Conservation (phyloP, 352 stramenopile species). For the Blastocystis sp. region DNA sequence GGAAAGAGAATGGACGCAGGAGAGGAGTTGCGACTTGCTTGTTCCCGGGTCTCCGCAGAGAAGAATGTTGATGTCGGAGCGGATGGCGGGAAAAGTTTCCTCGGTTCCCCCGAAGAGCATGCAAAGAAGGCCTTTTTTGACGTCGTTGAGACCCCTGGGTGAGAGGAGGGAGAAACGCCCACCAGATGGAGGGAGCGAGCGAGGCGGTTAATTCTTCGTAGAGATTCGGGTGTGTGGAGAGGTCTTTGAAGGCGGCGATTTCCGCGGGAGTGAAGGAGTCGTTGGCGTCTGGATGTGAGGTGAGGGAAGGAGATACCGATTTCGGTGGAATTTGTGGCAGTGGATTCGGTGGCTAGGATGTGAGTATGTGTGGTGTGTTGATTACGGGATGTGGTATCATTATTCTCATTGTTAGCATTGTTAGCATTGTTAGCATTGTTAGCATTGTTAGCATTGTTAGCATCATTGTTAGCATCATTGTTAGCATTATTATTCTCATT, state of each 20-base stretch:
- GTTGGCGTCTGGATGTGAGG: too few species aligned
- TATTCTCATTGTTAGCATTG: too few species aligned
- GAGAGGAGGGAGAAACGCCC: not conserved
- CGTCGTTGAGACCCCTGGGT: constrained; percentile 85
- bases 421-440: too few species aligned
- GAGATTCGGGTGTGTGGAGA: constrained; percentile 66
- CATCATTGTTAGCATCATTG: too few species aligned
- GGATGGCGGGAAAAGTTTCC: constrained; percentile 63
- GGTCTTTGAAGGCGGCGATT: constrained; percentile 19
- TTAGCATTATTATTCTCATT: too few species aligned
- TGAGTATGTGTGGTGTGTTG: too few species aligned
- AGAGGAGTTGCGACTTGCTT: constrained; percentile 92
- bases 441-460: too few species aligned
- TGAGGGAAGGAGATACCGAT: too few species aligned
- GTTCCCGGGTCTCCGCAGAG: constrained; percentile 92
- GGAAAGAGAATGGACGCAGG: constrained; percentile 72
- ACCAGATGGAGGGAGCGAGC: constrained; percentile 77
- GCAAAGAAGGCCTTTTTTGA: constrained; percentile 94
- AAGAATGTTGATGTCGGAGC: constrained; percentile 94
- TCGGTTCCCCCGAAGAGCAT: constrained; percentile 90
- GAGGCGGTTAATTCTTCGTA: constrained; percentile 70
- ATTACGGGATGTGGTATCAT: too few species aligned
- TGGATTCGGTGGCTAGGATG: too few species aligned
- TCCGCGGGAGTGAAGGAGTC: too few species aligned
- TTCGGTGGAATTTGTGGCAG: too few species aligned